Base-by-base conservation (phyloP, 108 stramenopile genomes). In the Ochromonas danica region DNA sequence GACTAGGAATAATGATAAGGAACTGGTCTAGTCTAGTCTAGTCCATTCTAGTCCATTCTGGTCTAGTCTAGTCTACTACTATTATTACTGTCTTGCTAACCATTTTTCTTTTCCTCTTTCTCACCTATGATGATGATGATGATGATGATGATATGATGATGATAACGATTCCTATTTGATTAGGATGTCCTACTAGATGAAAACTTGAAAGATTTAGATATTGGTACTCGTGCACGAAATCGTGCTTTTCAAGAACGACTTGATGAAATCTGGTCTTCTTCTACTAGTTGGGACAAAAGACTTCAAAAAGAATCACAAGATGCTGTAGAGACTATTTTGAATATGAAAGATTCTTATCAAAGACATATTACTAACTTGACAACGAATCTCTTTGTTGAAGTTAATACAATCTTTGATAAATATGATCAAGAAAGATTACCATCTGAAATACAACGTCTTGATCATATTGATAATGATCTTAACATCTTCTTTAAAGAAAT, bases 211-310 rank as follows among this genome's bases (percentile, higher is more conserved):
- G 40, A 57, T 35, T 41, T 75, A 10, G 72, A 75, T 57, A 41
- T 41, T 41, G 72, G 72, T 22, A 75, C 72, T 41, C 6, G 31
- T 6, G 72, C 72, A 14, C 36, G 72, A 27, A 75, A 75, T 75
- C 25, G 72, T 33, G 72, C 43, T 27, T 57, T 75, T 31, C 51
- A 57, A 75, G 41, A 27, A 14, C 14, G 72, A 27, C 40, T 75
- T 10, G 72, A 75, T 36, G 72, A 75, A 75, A 33, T 75, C 6
- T 75, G 72, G 72, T 10, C 3, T 3, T 60, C 43, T 6, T 35
- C 72, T 14, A 6, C 25, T 75, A 10, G 31, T 3, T 75, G 6
- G 3, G 31, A 36, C 10, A 33, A 6, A 10, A 75, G 38, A 42
- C 43, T 75, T 3, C 3, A 27, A 33, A 36, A 14, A 33, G 72